Base-by-base conservation (phyloP, 345 rosid species). In the Pugionium dolabratum region DNA sequence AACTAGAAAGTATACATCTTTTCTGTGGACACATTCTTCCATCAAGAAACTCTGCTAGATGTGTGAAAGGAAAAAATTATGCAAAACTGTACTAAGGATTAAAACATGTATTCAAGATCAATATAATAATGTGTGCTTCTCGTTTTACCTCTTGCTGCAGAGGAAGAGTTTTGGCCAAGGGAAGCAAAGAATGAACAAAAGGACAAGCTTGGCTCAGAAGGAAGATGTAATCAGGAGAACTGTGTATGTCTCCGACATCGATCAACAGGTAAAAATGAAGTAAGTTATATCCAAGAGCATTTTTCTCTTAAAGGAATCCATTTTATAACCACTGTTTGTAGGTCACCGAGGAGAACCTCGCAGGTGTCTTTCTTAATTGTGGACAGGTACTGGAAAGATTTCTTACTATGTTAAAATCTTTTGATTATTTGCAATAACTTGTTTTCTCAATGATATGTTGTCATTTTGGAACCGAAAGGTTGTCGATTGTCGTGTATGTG, bases 281-380 rank as follows among this genome's bases (percentile, higher is more conserved):
- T 8, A 1, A 32, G 34, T 2, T 33, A 40, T 44, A 47, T 53
- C 67, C 34, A 10, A 18, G 41, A 45, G 3, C 0, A 26, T 32
- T 2, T 59, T 70, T 62, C 34, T 39, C 41, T 4, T 5, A 25
- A 46, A 46, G 2, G 5, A 62, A 3, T 30, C 50, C 6, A 25
- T 18, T 37, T 28, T 2, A 37, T 30, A 7, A 45, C 4, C 2
- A 55, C 0, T 32, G 28, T 54, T 74, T 85, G 43, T 59, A 73
- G 97, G 96, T 86, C 37, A 94, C 99, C 34, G 97, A 94, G 76
- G 96, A 88, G 81, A 92, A 86, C 69, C 90, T 94, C 70, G 99
- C 99, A 1, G 83, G 85, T 61, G 89, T 93, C 53, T 94, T 94
- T 79, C 78, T 79, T 49, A 74, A 75, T 28, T 90, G 87, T 59